A percentile compares a stretch with the other conserved stretches of the same genome.
Evolutionary conservation across 805 yeast genomes (phyloP).

Genomic region (Jamesozyma piceae): DNA sequence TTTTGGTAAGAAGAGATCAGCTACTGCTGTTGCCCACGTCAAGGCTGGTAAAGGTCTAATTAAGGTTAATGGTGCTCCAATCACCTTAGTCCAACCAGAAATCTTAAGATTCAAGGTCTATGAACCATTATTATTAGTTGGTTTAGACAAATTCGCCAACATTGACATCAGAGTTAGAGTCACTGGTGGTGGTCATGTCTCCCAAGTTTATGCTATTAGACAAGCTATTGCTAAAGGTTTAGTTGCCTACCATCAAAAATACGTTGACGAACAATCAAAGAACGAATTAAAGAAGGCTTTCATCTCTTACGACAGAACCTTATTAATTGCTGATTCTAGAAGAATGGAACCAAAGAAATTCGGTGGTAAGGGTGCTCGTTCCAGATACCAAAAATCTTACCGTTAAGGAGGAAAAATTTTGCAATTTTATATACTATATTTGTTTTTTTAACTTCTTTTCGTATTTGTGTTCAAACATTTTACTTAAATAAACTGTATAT

Average conservation of each 20-base stretch:
- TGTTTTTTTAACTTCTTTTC: conserved; percentile 4
- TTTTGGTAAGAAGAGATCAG: conserved; percentile 99
- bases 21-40: conserved; percentile 99
- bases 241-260: conserved; percentile 98
- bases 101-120: conserved; percentile 98
- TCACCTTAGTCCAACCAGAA: conserved; percentile 98
- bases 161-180: conserved; percentile 98
- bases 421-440: conserved; percentile 61
- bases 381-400: conserved; percentile 99
- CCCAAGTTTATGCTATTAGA: conserved; percentile 99
- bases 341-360: conserved; percentile 99
- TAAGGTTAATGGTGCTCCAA: conserved; percentile 99
- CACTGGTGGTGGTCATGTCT: conserved; percentile 99
- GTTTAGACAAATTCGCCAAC: conserved; percentile 96
- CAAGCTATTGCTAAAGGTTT: conserved; percentile 99
- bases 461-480: conserved; percentile 9
- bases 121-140: conserved; percentile 98
- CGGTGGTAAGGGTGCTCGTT: conserved; percentile 99
- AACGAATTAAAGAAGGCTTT: conserved; percentile 98
- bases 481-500: conserved; percentile 26
- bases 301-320: conserved; percentile 97
- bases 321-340: conserved; percentile 98
- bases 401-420: conserved; percentile 58
- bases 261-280: conserved; percentile 98
- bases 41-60: conserved; percentile 98